Evolutionary conservation across 441 rosid genomes (phyloP).

Genomic region (Melianthus villosus): DNA sequence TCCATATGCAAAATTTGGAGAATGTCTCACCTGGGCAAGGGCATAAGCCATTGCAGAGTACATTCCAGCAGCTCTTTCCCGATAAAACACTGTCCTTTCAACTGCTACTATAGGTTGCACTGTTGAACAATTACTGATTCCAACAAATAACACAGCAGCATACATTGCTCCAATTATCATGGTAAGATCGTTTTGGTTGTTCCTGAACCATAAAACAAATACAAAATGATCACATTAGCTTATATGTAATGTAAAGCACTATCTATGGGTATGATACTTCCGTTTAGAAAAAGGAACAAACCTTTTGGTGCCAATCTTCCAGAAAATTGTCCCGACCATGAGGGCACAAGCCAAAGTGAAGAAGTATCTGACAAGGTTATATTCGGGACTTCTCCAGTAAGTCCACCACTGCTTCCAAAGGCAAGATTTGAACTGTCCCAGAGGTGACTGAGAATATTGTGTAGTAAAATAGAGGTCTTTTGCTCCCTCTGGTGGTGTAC

Average conservation of each 20-base stretch:
- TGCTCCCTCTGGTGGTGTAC: slow-evolving; percentile 48
- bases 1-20: too few relatives aligned
- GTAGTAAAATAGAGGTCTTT: slow-evolving; percentile 46
- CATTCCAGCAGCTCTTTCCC: slow-evolving; percentile 91
- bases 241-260: too few relatives aligned
- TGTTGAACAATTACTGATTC: slow-evolving; percentile 52
- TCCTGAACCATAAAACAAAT: slow-evolving; percentile 19
- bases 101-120: slow-evolving; percentile 71
- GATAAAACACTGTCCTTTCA: slow-evolving; percentile 74
- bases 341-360: slow-evolving; percentile 55
- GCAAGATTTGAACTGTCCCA: slow-evolving; percentile 83
- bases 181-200: slow-evolving; percentile 30
- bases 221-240: background rate
- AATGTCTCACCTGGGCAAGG: slow-evolving; percentile 49
- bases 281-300: slow-evolving; percentile 7
- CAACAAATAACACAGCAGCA: slow-evolving; percentile 52
- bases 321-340: slow-evolving; percentile 51
- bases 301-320: slow-evolving; percentile 63
- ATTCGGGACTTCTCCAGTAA: slow-evolving; percentile 93
- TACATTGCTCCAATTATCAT: slow-evolving; percentile 86
- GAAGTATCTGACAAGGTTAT: slow-evolving; percentile 56
- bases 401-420: slow-evolving; percentile 88
- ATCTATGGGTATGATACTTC: too few relatives aligned
- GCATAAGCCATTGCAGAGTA: slow-evolving; percentile 91
- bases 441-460: slow-evolving; percentile 37